Evolutionary conservation across 805 yeast genomes (phyloP).

Genomic region (Barnettozyma vustinii): DNA sequence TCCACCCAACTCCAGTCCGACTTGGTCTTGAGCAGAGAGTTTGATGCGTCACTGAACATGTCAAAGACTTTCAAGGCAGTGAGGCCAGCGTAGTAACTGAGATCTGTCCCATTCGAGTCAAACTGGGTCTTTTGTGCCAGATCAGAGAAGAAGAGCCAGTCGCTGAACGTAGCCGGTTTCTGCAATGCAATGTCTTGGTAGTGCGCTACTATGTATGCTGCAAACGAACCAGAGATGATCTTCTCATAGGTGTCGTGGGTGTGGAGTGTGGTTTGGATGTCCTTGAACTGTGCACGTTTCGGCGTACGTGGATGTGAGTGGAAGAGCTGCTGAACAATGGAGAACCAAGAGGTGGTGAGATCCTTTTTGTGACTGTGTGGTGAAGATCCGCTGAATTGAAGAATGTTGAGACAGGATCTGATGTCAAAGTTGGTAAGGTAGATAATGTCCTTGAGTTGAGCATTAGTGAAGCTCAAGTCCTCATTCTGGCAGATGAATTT

Average conservation of each 20-base stretch:
- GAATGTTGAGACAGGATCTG: slow-evolving; percentile 74
- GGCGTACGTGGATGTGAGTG: slow-evolving; percentile 40
- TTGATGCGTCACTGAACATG: slow-evolving; percentile 56
- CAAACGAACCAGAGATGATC: slow-evolving; percentile 68
- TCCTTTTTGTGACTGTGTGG: slow-evolving; percentile 45
- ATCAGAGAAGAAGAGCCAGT: slow-evolving; percentile 77
- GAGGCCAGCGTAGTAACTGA: slow-evolving; percentile 49
- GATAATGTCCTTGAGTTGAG: slow-evolving; percentile 57
- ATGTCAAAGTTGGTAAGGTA: slow-evolving; percentile 76
- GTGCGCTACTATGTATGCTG: slow-evolving; percentile 53
- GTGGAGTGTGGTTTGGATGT: slow-evolving; percentile 42
- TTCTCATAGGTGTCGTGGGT: slow-evolving; percentile 48
- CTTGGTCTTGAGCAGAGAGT: slow-evolving; percentile 27
- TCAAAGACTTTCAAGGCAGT: slow-evolving; percentile 59
- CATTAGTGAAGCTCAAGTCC: slow-evolving; percentile 40
- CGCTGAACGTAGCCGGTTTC: slow-evolving; percentile 58
- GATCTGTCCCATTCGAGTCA: slow-evolving; percentile 37
- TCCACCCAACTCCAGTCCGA: slow-evolving; percentile 27
- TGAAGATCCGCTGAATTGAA: slow-evolving; percentile 52
- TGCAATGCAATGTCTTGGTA: slow-evolving; percentile 58
- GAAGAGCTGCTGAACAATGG: slow-evolving; percentile 58
- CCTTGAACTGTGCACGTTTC: slow-evolving; percentile 42
- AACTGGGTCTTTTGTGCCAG: slow-evolving; percentile 37
- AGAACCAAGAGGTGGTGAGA: slow-evolving; percentile 58
- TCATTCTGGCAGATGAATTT: slow-evolving; percentile 54